Base-by-base conservation (phyloP, 202 grass and related monocot genomes). In the Brachypodium distachyon region DNA sequence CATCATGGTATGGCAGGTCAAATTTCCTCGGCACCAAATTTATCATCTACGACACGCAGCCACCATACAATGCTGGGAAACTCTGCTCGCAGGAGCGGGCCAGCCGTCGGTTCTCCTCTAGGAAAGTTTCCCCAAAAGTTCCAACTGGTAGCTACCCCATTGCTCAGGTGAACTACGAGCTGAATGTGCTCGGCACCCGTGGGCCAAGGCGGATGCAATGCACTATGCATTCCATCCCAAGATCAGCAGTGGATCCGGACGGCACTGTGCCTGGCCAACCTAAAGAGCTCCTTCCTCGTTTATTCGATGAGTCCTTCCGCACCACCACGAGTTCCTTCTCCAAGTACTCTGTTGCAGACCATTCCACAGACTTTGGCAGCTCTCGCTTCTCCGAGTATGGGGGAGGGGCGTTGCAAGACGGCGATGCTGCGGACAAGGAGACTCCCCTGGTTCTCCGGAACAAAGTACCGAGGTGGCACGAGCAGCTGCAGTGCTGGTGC, bases 21-120 rank as follows among this genome's bases (percentile, higher is more conserved):
- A 97, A 97, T 67, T 97, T 97, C 64, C 94, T 97, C 0, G 94
- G 94, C 78, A 97, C 94, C 18, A 97, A 97, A 82, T 97, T 97
- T 51, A 73, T 90, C 52, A 84, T 97, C 47, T 92, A 90, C 0
- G 94, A 94, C 79, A 88, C 91, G 0, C 91, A 90, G 50, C 84
- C 91, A 9, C 87, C 87, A 0, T 77, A 81, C 70, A 90, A 87
- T 3, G 78, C 74, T 0, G 36, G 75, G 14, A 68, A 25, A 18
- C 63, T 85, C 12, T 49, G 63, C 13, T 57, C 68, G 2, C 77
- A 68, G 17, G 87, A 83, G 12, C 21, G 64, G 55, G 42, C 77
- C 39, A 92, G 87, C 72, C 84, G 77, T 27, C 72, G 89, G n/a
- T 92, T 90, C 58, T 93, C 86, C 83, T 90, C 84, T 4, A 90